Base-by-base conservation (phyloP, 75 land plant species). In the Sequoiadendron giganteum region DNA sequence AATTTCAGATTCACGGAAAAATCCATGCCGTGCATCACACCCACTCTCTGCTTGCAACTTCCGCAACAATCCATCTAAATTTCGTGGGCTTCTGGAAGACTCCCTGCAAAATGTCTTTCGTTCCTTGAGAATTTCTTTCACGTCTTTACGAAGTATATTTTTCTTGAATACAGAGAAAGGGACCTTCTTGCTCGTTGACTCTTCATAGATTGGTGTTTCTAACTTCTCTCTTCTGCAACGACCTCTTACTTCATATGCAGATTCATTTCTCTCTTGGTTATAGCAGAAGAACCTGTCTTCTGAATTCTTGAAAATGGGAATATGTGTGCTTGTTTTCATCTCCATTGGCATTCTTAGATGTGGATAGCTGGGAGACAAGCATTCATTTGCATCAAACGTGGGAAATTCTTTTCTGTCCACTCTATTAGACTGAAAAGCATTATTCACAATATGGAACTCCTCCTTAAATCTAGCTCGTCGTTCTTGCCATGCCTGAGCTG, bases 371-470 rank as follows among this genome's bases (percentile, higher is more conserved):
- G 89, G 88, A 68, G 78, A 90, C 47, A 28, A 28, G n/a, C 49
- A 28, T 18, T 86, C 83, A 8, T 84, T 65, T 19, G 91, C 91
- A 49, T 87, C 61, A 70, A 91, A 90, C 0, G 89, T 43, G 28
- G 91, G 90, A 25, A 85, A 86, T 81, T 91, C 94, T 34, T 70
- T 87, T 55, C 70, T 85, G 16, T 90, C 65, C 25, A 76, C 43
- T 49, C 85, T 87, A 39, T 58, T 80, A 0, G 84, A 70, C 65
- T 72, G 88, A 87, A 91, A 81, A 76, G 90, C 89, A 65, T 83
- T 91, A 83, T 90, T 90, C 45, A 94, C 92, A 73, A 91, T 90
- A 21, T 25, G 79, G 32, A 86, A 81, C 70, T 92, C 93, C 81
- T 90, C 93, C 75, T 82, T 86, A 30, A 92, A 56, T 65, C 90